Evolutionary conservation across 1,139 yeast genomes (phyloP), one percentile per base, ranked within the genome.

Genomic region (Saccharomyces hybrid): DNA sequence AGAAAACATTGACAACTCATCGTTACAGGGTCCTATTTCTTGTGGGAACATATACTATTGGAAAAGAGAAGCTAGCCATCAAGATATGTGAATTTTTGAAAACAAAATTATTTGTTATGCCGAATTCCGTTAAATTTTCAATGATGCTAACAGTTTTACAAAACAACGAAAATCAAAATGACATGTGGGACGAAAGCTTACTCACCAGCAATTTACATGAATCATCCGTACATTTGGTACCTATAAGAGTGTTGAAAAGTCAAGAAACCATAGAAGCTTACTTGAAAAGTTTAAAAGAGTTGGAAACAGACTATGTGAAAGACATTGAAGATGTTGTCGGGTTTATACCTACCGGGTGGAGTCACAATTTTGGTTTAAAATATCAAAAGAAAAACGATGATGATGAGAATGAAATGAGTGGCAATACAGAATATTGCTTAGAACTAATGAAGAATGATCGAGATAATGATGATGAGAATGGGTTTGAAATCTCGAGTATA

Each of bases 41-140:
- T 25, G 84, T 93, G n/a, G 98, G 98, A 0, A 85, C 96, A 0
- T 93, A 93, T 68, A 80, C 91, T 1, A 89, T 93, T 47, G 98
- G 99, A 1, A 93, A 93, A 67, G 99, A 93, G 67, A 79, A 84
- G 55, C 69, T 93, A 28, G 97, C 96, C 0, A 71, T 88, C 8
- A 62, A 62, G 3, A 57, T 67, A 8, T 66, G 67, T 27, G 57
- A 61, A 44, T 55, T 55, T 42, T 52, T 64, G 13, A 52, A 58
- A 2, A 62, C 66, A 26, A 62, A 62, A 50, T 58, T 65, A n/a
- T 63, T 56, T 51, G 54, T 62, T 23, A 60, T 60, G 5, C 46
- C 50, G 14, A 55, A 60, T 32, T 55, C 63, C 1, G 50, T 60
- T 5, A 54, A 61, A 34, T 57, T 55, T 50, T 54, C 54, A 26